phyloP scores from a whole-genome alignment of 2,329 filamentous ascomycete species.

The Endothia cerciana region DNA sequence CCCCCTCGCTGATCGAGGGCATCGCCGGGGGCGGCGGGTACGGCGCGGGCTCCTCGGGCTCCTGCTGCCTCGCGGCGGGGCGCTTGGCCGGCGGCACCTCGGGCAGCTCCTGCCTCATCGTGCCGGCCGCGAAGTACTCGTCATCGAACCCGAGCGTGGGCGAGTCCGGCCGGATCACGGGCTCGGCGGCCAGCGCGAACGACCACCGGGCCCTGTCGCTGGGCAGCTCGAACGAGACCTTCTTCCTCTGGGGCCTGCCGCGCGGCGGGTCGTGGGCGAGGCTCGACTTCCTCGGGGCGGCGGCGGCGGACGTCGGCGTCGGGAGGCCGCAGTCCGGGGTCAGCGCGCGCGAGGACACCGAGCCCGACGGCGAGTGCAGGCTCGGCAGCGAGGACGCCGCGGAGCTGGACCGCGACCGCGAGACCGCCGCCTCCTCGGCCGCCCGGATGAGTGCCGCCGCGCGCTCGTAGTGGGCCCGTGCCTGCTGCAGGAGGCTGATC shows the following conservation, averaged over 20 bases:
- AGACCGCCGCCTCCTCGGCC: constrained; percentile 46
- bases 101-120: constrained; percentile 35
- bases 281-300: constrained; percentile 41
- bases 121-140: constrained; percentile 38
- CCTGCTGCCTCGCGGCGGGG: constrained; percentile 16
- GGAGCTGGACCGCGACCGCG: constrained; percentile 44
- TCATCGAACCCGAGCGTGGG: constrained; percentile 62
- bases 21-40: constrained; percentile 26
- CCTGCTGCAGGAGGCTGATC: constrained; percentile 53
- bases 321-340: constrained; percentile 49
- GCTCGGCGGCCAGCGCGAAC: constrained; percentile 46
- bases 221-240: constrained; percentile 48
- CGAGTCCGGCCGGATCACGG: constrained; percentile 60
- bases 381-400: constrained; percentile 40
- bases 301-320: constrained; percentile 50
- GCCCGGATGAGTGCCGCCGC: constrained; percentile 52
- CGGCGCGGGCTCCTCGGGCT: constrained; percentile 22
- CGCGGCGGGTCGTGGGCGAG: constrained; percentile 32
- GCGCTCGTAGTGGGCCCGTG: constrained; percentile 54
- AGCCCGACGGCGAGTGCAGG: constrained; percentile 51
- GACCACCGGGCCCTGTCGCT: constrained; percentile 38
- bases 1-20: constrained; percentile 30
- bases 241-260: constrained; percentile 41
- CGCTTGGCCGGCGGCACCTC: constrained; percentile 31
- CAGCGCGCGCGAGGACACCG: constrained; percentile 48